Evolutionary conservation across 2,329 filamentous ascomycete genomes (phyloP), one percentile per base, ranked within the genome.

Genomic region (Coniochaeta ligniaria): DNA sequence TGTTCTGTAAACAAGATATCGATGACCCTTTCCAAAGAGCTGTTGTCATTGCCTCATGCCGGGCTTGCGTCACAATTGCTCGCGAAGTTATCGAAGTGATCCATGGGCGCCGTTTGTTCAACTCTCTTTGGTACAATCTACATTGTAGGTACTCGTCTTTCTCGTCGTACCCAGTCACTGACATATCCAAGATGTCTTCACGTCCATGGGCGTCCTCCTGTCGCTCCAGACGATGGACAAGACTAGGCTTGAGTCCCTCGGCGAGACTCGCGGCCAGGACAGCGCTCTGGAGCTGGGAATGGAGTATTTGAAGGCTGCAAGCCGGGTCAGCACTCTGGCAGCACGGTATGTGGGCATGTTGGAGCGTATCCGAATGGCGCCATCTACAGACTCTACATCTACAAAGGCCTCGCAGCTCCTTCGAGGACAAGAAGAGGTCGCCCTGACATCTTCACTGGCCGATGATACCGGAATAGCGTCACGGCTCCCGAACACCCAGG

Each of bases 41-140:
- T 24, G 60, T 62, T 2, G 41, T 58, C 16, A 24, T 62, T 28
- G 60, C 60, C 5, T 62, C 60, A 33, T 57, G 58, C 26, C 57
- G 35, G 12, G 35, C 43, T 3, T 62, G 60, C 28, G 31, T 62
- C 35, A 6, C 36, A 2, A 54, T 43, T 31, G 60, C 60, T 16
- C 60, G 58, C 22, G 52, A 60, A 33, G 43, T 54, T 17, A 54
- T 62, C 33, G 45, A 54, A 16, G 26, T 60, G 9, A 60, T 62
- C 22, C 60, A 62, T 35, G 43, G 55, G 7, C 58, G 35, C 35
- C 60, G 58, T 8, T 26, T 62, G 22, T 54, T 62, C 17, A 60
- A 62, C 45, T 62, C 60, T 3, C 16, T 60, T 11, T 62, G 60
- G 60, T 62, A 62, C n/a, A 60, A 43, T 26, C 31, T 60, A 12